Conservation (phyloP, 2,329 filamentous ascomycete species). For the Alternaria atra region DNA sequence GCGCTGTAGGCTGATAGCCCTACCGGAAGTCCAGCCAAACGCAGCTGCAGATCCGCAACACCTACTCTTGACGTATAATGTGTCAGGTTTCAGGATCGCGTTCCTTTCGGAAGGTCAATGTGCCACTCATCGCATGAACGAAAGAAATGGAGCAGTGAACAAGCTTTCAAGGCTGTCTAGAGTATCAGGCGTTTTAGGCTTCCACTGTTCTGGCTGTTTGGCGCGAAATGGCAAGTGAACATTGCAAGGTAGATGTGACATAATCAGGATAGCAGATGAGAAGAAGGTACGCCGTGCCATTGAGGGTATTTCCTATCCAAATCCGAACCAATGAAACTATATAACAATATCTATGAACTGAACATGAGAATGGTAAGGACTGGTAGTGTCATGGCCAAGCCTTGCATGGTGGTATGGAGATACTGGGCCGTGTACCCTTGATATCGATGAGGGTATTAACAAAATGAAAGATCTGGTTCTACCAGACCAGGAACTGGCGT, state of each 20-base stretch:
- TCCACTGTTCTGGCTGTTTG: neutral
- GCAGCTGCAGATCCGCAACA: neutral
- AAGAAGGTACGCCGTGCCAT: slow-evolving; percentile 5
- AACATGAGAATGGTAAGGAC: neutral
- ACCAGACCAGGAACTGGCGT: neutral
- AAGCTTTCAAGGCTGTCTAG: neutral
- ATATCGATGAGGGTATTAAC: neutral
- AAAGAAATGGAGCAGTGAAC: neutral
- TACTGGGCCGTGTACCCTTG: neutral
- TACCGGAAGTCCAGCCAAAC: neutral
- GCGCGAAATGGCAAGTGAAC: neutral
- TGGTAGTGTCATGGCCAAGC: neutral
- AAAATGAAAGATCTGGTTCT: neutral
- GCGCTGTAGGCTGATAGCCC: neutral
- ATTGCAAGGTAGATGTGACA: neutral
- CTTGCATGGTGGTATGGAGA: neutral
- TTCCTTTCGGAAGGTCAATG: neutral
- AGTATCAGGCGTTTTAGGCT: neutral
- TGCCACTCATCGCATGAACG: slow-evolving; percentile 3
- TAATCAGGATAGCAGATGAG: neutral
- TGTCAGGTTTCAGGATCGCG: neutral
- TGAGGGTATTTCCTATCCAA: slow-evolving; percentile 13
- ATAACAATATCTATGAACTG: neutral
- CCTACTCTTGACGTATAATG: neutral
- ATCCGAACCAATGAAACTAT: slow-evolving; percentile 1